Evolutionary conservation across 305 asterid species (phyloP), one percentile per base, ranked within the genome.

Genomic region (Fraxinus velutina): DNA sequence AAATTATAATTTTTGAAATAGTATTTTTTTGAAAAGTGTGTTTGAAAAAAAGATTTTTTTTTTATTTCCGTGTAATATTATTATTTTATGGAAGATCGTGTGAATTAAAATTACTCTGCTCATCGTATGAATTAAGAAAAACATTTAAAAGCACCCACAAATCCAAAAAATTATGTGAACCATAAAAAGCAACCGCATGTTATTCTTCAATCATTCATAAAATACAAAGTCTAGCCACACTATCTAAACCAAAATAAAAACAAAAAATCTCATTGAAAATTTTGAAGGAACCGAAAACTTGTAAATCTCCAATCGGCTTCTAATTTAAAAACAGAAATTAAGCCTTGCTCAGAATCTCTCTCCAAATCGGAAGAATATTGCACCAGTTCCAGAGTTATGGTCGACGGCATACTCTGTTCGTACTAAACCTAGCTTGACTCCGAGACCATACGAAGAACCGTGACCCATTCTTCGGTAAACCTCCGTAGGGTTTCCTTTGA

Each of bases 401-500:
- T 96, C 99, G 34, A 94, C 91, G 3, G 98, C 99, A 77, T 96
- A 96, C 83, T 96, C 99, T 1, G 94, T 98, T 17, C 99, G 92
- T 74, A 96, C 94, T 82, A 93, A 86, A 62, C 99, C 99, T 21
- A 96, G 85, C 90, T 96, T 93, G 19, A 91, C 90, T 57, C 99
- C 98, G 37, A 84, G 92, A 64, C 99, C 99, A 6, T 96, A 96
- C 0, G 99, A 96, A 29, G 99, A 94, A 42, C 99, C 99, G 3
- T 89, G 92, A 2, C 98, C 98, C 93, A 91, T 86, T 86, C 98
- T 89, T 87, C 98, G 86, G 86, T 96, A 96, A 79, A 93, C 98
- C 89, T 90, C 95, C 0, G 98, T 94, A 1, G 99, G 99, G 87
- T 96, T 96, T 80, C 99, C 99, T 87, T 96, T 96, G 13, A 96